These are phyloP conservation scores for Chrysanthemum lavandulifolium DNA, from an alignment of 129 eudicot genomes.

Conservation along the genomic window DNA sequence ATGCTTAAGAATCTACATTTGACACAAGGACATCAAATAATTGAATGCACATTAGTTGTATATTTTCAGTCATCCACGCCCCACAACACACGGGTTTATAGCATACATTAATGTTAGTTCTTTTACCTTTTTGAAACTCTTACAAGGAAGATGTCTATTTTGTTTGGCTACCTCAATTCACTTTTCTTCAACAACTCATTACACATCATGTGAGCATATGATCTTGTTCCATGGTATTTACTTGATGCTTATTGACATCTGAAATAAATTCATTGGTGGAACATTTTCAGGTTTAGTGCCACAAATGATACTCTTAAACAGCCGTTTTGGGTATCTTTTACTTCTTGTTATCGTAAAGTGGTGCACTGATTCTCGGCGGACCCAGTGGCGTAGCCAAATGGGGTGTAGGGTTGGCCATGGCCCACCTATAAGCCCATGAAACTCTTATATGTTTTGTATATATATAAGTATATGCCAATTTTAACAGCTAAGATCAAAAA, in stretches of 20 bases:
- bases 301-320: constrained; percentile 93
- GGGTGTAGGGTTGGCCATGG: no score
- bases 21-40: neutral
- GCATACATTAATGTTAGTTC: constrained; percentile 39
- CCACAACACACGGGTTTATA: constrained; percentile 6
- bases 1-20: neutral
- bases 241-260: constrained; percentile 17
- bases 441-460: no score
- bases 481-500: no score
- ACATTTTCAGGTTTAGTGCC: constrained; percentile 80
- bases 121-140: constrained; percentile 93
- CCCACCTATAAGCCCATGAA: no score
- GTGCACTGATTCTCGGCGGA: constrained; percentile 99
- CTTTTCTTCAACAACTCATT: constrained; percentile 67
- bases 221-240: constrained; percentile 14
- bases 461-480: no score
- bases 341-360: constrained; percentile 84
- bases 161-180: constrained; percentile 93
- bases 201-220: constrained; percentile 58
- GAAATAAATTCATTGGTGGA: constrained; percentile 20
- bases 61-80: constrained; percentile 21
- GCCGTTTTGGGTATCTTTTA: constrained; percentile 99
- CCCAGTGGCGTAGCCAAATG: no score
- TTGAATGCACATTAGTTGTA: neutral
- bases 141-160: constrained; percentile 95